A percentile compares a stretch with the other conserved stretches of the same genome.
Evolutionary conservation across 1,139 yeast species (phyloP).

Genomic region (Yamadazyma mexicana): DNA sequence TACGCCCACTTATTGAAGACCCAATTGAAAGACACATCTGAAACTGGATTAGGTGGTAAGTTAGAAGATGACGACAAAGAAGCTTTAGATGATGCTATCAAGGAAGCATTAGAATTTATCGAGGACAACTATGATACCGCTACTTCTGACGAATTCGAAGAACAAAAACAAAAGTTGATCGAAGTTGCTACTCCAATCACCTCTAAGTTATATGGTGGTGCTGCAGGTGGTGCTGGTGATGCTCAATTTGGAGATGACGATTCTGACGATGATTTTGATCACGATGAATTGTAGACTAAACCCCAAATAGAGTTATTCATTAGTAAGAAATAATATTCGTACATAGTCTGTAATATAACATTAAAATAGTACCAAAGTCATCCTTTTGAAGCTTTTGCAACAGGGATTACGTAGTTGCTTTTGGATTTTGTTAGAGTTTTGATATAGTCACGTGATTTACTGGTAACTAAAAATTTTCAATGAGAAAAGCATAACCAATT

Average conservation of each 20-base stretch:
- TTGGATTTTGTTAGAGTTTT: too few relatives aligned
- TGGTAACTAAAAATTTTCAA: constrained; percentile 9
- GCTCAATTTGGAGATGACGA: constrained; percentile 56
- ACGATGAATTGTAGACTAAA: constrained; percentile 43
- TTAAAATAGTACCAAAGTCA: not conserved
- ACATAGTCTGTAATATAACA: constrained; percentile 2
- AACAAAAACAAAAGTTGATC: constrained; percentile 84
- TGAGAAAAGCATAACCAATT: constrained; percentile 6
- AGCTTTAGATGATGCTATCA: constrained; percentile 81
- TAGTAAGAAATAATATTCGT: not conserved
- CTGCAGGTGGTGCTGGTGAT: constrained; percentile 33
- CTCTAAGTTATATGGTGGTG: constrained; percentile 77
- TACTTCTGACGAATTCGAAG: constrained; percentile 89
- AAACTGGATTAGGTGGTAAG: constrained; percentile 69
- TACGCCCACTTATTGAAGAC: constrained; percentile 45
- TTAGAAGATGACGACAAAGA: constrained; percentile 91
- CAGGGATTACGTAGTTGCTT: not conserved
- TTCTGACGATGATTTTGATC: constrained; percentile 65
- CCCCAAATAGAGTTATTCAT: not conserved
- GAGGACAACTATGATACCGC: constrained; percentile 88
- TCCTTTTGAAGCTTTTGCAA: not conserved
- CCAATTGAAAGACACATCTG: constrained; percentile 64
- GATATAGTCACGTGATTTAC: constrained; percentile 1
- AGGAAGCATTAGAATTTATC: constrained; percentile 85
- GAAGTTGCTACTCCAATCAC: constrained; percentile 91